Evolutionary conservation across 2,329 filamentous ascomycete species (phyloP), one percentile per base, ranked within the genome.

Genomic region (Apiospora arundinis): DNA sequence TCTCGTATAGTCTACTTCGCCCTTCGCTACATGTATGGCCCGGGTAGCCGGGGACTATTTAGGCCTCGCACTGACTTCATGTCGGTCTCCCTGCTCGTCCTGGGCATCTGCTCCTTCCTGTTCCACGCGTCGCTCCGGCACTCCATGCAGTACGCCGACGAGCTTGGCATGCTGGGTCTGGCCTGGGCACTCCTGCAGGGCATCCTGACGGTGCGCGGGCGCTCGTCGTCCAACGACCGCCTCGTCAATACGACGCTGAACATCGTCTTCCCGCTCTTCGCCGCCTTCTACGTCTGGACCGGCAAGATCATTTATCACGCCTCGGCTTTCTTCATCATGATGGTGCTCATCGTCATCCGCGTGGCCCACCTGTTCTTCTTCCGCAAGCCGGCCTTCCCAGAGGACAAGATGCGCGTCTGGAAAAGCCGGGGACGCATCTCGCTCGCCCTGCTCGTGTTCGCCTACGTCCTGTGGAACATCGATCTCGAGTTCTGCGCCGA

Each of bases 151-250:
- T 85, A 84, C 72, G 84, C 83, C 73, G 89, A 90, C 74, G 88
- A 91, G 74, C 80, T 90, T n/a, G 86, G 87, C 70, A 90, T 90
- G 88, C 83, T 90, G 42, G 78, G 87, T 16, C 83, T 89, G 5
- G 84, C 83, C 28, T 86, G 85, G 72, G 82, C 86, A 0, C 82
- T 90, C 70, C 81, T 90, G 6, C 86, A 88, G 67, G 84, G 85
- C 67, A 78, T 86, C 5, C 82, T 84, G 70, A 85, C 84, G 16
- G 81, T 83, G 46, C 81, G 84, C 60, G 56, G 56, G 32, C 83
- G 85, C 40, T 78, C 85, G 7, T 78, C 81, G 8, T 69, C 78
- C 2, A 79, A 79, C 21, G 71, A 73, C 42, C 76, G 73, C 8
- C 45, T 77, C 67, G 78, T 82, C 70, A 82, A 83, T 21, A 77